Evolutionary conservation across 495 filamentous ascomycete genomes (phyloP).

Genomic region (Halenospora varia): DNA sequence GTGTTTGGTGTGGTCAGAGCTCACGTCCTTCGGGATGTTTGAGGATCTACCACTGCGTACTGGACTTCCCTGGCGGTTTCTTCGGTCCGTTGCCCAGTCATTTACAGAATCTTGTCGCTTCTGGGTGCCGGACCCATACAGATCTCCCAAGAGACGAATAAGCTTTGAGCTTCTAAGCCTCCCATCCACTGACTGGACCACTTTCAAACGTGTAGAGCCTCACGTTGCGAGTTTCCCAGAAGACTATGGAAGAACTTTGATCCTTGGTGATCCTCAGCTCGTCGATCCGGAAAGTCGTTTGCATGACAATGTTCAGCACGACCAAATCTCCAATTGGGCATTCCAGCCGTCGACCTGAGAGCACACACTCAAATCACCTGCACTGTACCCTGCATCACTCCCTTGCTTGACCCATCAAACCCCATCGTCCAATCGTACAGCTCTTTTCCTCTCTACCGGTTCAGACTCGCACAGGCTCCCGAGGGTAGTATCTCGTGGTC

Average conservation of each 20-base stretch:
- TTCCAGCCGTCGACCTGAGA: not conserved
- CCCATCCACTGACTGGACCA: not conserved
- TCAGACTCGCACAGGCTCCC: slow-evolving; percentile 11
- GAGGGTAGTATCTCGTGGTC: not conserved
- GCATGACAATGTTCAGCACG: not conserved
- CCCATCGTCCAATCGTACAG: slow-evolving; percentile 12
- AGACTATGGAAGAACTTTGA: not conserved
- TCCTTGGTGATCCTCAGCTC: slow-evolving; percentile 8
- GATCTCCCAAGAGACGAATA: slow-evolving; percentile 7
- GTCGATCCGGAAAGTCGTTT: not conserved
- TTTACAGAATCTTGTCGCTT: slow-evolving; percentile 11
- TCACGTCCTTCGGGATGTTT: slow-evolving; percentile 12
- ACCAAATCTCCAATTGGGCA: not conserved
- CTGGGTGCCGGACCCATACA: not conserved
- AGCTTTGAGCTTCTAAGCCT: not conserved
- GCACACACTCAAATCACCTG: not conserved
- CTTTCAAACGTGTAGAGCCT: slow-evolving; percentile 22
- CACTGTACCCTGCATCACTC: not conserved
- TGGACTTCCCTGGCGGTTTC: not conserved
- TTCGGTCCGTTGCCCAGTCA: not conserved
- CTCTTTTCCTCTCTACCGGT: not conserved
- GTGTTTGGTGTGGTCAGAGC: slow-evolving; percentile 8
- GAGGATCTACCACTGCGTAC: slow-evolving; percentile 10
- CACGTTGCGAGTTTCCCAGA: slow-evolving; percentile 3
- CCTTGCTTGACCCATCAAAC: not conserved